Base-by-base conservation (phyloP, 2,329 filamentous ascomycete species). In the Furcasterigmium sp. region DNA sequence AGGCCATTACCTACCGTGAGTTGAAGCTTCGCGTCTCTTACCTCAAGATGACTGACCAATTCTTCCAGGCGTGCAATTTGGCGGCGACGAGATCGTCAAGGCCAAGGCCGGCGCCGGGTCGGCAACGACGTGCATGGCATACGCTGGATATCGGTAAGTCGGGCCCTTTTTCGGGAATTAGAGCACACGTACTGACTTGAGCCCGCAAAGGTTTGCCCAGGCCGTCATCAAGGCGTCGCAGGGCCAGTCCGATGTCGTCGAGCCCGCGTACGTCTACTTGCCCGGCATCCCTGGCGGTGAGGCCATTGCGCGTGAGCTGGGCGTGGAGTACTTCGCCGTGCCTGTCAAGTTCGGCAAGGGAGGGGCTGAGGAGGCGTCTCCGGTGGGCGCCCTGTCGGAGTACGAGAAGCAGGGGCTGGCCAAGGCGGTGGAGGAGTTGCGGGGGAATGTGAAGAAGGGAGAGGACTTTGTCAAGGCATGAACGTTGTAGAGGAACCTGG, bases 121-220 rank as follows among this genome's bases (percentile, higher is more conserved):
- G 51, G 87, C 87, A 57, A 91, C 87, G 48, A 82, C 91, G 53
- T 90, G 85, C 68, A 91, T 91, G 87, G 87, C 87, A 54, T 87
- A 51, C 23, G 47, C 84, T 50, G 84, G 84, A 53, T 62, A 59
- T 40, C 56, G 60, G 37, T 45, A 7, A 44, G 45, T 37, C 6
- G 35, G 21, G 23, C 23, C 23, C 11, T 7, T 26, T 26, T 7
- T 26, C 23, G 11, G 11, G 23, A 7, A 26, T 11, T 26, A 26
- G 15, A 17, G 2, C 15, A 13, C 8, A 11, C 2, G 8, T 19
- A 14, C 4, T 39, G 15, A 39, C 19, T n/a, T 11, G 9, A 13
- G n/a, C 5, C n/a, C n/a, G n/a, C 15, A 3, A 3, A 42, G 45
- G 15, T 48, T 62, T 45, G 81, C 84, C 48, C 84, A 88, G 74